Conservation (phyloP, 495 filamentous ascomycete species). For the Choiromyces venosus region DNA sequence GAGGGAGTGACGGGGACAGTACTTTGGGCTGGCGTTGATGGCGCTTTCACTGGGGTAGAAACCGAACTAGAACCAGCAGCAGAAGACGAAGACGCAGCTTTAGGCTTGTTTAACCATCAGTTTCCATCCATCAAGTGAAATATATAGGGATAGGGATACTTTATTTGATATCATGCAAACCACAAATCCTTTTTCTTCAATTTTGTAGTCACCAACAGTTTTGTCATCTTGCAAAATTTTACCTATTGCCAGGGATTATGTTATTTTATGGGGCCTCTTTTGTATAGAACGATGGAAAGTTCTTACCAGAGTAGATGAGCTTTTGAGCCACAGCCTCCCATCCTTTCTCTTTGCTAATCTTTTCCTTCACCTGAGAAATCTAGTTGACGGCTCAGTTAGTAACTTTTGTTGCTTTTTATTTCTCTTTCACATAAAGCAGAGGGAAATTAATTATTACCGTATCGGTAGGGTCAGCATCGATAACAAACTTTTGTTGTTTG, state of each 20-base stretch:
- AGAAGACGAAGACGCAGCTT: slow-evolving; percentile 50
- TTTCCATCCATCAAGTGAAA: slow-evolving; percentile 9
- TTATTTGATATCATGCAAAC: slow-evolving; percentile 97
- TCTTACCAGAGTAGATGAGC: slow-evolving; percentile 90
- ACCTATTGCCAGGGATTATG: slow-evolving; percentile 50
- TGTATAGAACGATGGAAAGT: slow-evolving; percentile 11
- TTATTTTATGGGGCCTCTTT: neutral
- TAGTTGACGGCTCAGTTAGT: slow-evolving; percentile 43
- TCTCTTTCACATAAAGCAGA: slow-evolving; percentile 5
- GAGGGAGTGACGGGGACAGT: slow-evolving; percentile 65
- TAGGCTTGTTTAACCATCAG: slow-evolving; percentile 53
- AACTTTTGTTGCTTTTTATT: neutral
- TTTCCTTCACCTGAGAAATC: slow-evolving; percentile 84
- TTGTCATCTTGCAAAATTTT: slow-evolving; percentile 98
- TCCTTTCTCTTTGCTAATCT: slow-evolving; percentile 73
- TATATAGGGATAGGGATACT: slow-evolving; percentile 32
- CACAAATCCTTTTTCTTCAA: slow-evolving; percentile 98
- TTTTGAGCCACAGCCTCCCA: slow-evolving; percentile 85
- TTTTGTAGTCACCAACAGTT: slow-evolving; percentile 89
- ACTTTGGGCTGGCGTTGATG: slow-evolving; percentile 57
- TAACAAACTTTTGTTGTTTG: slow-evolving; percentile 94
- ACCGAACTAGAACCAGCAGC: slow-evolving; percentile 51
- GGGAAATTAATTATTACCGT: slow-evolving; percentile 57
- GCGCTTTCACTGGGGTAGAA: slow-evolving; percentile 51
- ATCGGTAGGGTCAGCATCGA: slow-evolving; percentile 89